Percentiles rank a stretch among this genome's conserved stretches.
phyloP scores from a whole-genome alignment of 306 rosid species.

The Boehmeria nivea region DNA sequence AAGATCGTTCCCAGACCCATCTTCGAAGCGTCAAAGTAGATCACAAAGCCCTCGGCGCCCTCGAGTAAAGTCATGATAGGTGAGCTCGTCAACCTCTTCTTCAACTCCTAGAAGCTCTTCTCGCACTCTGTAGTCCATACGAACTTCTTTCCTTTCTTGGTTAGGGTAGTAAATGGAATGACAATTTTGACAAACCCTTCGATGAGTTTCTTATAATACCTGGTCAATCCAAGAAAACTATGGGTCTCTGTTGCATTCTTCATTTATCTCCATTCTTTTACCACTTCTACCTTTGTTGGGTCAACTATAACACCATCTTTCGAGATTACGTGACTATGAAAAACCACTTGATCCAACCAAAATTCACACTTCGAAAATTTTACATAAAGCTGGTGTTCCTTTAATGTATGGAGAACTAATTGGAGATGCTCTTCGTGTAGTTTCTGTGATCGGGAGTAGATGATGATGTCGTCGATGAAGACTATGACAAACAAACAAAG shows the following conservation, averaged over 20 bases:
- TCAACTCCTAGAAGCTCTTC: not conserved
- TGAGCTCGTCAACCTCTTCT: too few relatives aligned
- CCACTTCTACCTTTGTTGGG: not conserved
- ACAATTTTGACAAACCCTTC: not conserved
- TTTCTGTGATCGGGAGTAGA: not conserved
- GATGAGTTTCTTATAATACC: not conserved
- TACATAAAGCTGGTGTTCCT: not conserved
- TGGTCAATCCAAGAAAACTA: not conserved
- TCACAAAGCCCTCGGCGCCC: not conserved
- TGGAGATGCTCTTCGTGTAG: not conserved
- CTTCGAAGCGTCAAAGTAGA: not conserved
- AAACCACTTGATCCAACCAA: not conserved
- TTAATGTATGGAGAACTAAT: not conserved
- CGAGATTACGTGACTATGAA: not conserved
- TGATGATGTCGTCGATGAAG: not conserved
- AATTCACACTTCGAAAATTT: not conserved
- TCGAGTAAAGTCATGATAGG: too few relatives aligned
- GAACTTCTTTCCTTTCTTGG: not conserved
- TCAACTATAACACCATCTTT: not conserved
- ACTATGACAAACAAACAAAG: not conserved
- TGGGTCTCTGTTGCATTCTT: not conserved
- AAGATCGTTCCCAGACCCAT: not conserved
- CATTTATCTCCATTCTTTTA: not conserved
- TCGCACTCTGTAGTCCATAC: not conserved
- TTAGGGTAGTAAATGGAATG: not conserved